Conservation (phyloP, 2,329 filamentous ascomycete species). For the Sordariomycetes sp. region DNA sequence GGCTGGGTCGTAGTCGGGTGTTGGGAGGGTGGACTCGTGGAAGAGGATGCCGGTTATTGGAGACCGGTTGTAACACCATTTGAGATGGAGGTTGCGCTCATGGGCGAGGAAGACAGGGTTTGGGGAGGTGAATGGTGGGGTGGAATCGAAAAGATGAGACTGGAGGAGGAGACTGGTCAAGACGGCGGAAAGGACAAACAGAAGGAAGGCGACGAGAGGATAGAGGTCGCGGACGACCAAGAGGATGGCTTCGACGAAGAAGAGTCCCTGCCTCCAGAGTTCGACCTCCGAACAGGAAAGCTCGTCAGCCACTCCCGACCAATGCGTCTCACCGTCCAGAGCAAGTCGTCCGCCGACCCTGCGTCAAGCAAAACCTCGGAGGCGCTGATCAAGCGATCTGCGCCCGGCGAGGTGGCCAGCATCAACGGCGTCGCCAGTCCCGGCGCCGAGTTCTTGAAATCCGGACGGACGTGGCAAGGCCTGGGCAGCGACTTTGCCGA, state of each 20-base stretch:
- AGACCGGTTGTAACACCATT: slow-evolving; percentile 90
- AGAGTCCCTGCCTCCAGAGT: slow-evolving; percentile 78
- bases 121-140: slow-evolving; percentile 89
- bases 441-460: slow-evolving; percentile 77
- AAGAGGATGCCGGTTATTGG: slow-evolving; percentile 74
- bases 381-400: slow-evolving; percentile 46
- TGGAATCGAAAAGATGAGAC: slow-evolving; percentile 65
- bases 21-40: slow-evolving; percentile 91
- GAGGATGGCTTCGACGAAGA: slow-evolving; percentile 43
- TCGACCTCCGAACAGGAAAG: slow-evolving; percentile 80
- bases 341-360: slow-evolving; percentile 3
- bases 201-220: neutral
- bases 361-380: slow-evolving; percentile 9
- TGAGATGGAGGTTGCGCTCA: slow-evolving; percentile 72
- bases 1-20: slow-evolving; percentile 97
- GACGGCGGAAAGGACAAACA: slow-evolving; percentile 6
- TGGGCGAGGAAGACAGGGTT: slow-evolving; percentile 63
- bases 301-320: slow-evolving; percentile 74
- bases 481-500: slow-evolving; percentile 70
- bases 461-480: slow-evolving; percentile 82
- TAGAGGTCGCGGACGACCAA: slow-evolving; percentile 5
- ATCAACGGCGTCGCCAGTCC: slow-evolving; percentile 85
- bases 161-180: slow-evolving; percentile 17
- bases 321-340: slow-evolving; percentile 42
- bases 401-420: slow-evolving; percentile 59